Evolutionary conservation across 331 rosid species (phyloP).

Genomic region (Ulmus americana): DNA sequence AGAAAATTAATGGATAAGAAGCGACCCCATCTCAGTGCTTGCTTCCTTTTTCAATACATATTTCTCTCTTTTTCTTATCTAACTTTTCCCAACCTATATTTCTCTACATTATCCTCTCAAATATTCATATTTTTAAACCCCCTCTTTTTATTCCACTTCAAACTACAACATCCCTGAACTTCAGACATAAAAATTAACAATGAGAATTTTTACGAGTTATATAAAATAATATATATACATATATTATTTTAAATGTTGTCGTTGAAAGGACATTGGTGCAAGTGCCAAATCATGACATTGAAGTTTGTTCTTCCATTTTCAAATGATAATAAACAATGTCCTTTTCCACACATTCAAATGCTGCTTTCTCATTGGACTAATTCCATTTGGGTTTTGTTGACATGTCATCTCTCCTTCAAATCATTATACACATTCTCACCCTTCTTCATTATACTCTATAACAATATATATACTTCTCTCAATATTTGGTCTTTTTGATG

Average conservation of each 20-base stretch:
- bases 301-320: constrained; percentile 4
- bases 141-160: neutral
- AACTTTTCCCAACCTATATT: neutral
- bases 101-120: neutral
- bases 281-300: constrained; percentile 15
- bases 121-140: neutral
- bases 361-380: constrained; percentile 9
- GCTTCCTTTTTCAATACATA: neutral
- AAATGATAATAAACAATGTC: constrained; percentile 7
- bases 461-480: neutral
- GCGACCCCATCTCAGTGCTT: neutral
- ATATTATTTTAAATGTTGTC: neutral
- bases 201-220: neutral
- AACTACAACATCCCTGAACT: neutral
- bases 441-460: neutral
- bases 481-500: neutral
- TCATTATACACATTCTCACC: neutral
- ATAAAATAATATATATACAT: neutral
- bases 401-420: neutral
- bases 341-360: constrained; percentile 15
- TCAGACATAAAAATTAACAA: neutral
- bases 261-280: neutral
- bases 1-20: no score
- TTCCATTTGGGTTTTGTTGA: neutral
- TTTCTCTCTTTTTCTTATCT: constrained; percentile 3